Conservation (phyloP, 176 grass and related monocot species). For the Stipa capillata region DNA sequence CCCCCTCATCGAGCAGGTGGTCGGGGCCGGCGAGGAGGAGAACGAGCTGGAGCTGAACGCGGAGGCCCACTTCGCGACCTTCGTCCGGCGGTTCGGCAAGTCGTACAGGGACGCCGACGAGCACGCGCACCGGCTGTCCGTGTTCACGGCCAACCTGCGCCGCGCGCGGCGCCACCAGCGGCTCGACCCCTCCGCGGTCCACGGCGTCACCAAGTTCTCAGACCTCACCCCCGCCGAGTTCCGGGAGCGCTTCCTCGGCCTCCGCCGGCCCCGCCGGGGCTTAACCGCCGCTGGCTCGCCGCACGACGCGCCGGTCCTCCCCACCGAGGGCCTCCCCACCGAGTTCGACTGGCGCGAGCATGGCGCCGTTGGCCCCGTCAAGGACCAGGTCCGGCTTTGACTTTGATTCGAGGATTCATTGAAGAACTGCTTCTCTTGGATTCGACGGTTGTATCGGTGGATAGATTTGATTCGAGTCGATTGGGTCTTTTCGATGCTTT, state of each 20-base stretch:
- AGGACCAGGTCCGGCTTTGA: conserved; percentile 62
- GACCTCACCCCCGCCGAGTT: conserved; percentile 91
- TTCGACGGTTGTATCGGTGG: neutral
- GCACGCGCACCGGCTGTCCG: conserved; percentile 53
- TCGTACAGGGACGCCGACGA: conserved; percentile 54
- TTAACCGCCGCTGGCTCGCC: neutral
- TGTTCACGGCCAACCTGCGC: conserved; percentile 58
- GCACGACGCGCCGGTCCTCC: conserved; percentile 53
- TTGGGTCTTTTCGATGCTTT: neutral
- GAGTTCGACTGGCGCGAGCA: conserved; percentile 83
- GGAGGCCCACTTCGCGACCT: conserved; percentile 67
- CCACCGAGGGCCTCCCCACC: conserved; percentile 56
- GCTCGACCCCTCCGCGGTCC: conserved; percentile 71
- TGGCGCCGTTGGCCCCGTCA: conserved; percentile 69
- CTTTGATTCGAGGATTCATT: neutral
- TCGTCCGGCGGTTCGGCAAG: conserved; percentile 57
- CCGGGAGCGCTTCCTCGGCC: conserved; percentile 53
- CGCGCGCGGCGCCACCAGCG: conserved; percentile 63
- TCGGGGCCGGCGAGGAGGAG: neutral
- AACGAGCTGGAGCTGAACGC: conserved; percentile 39
- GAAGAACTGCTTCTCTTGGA: neutral
- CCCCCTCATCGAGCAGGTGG: conserved; percentile 72
- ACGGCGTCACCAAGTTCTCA: conserved; percentile 87
- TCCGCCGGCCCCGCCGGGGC: conserved; percentile 24
- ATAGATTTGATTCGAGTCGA: neutral